phyloP scores from a whole-genome alignment of 148 eudicot species.

The Oxyria digyna region DNA sequence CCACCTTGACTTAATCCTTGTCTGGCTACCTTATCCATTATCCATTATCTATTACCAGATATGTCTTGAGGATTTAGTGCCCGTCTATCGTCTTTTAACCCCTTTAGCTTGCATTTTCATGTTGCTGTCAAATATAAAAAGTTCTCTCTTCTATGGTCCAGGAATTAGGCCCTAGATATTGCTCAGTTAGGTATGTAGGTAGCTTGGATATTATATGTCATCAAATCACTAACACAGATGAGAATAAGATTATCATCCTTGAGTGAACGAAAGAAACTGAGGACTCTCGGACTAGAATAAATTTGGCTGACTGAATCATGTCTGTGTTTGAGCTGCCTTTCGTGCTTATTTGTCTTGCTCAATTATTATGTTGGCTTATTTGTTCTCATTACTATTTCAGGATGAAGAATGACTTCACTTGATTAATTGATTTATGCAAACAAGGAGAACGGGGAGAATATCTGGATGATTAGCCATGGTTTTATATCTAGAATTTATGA shows the following conservation, averaged over 20 bases:
- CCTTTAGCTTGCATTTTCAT: neutral
- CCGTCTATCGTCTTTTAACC: neutral
- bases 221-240: neutral
- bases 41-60: neutral
- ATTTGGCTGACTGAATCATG: too few species aligned
- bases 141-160: neutral
- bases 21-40: neutral
- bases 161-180: neutral
- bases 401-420: neutral
- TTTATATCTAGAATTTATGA: neutral
- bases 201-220: neutral
- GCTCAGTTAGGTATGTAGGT: neutral
- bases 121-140: neutral
- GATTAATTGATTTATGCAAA: neutral
- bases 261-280: too few species aligned
- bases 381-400: neutral
- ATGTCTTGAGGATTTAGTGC: neutral
- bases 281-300: too few species aligned
- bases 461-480: neutral
- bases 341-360: neutral
- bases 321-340: constrained; percentile 1
- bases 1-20: neutral
- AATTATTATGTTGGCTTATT: neutral
- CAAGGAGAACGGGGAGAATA: neutral
- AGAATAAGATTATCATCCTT: neutral